Conservation (phyloP, 331 rosid genomes). For the Erythrophleum ivorense region DNA sequence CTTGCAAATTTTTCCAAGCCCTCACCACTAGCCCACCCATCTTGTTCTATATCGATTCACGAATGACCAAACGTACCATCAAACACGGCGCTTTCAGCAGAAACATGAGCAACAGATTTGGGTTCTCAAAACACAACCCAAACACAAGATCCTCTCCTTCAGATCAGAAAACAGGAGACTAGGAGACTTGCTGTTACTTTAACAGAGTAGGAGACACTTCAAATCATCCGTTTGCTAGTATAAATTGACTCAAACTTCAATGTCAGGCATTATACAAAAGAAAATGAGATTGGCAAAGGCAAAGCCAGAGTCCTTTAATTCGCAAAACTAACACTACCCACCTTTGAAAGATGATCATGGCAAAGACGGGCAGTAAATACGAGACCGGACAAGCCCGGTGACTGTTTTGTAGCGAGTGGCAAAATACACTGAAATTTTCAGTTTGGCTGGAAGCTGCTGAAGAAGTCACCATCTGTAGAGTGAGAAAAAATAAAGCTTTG, state of each 20-base stretch:
- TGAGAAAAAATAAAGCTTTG: background rate
- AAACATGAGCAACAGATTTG: background rate
- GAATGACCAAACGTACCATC: background rate
- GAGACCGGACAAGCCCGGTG: constrained; percentile 33
- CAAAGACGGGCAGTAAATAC: constrained; percentile 39
- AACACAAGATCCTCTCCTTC: background rate
- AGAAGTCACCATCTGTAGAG: background rate
- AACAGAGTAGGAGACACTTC: background rate
- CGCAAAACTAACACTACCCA: background rate
- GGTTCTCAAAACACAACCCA: background rate
- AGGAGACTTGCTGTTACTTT: background rate
- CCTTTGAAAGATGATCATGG: constrained; percentile 56
- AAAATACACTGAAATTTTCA: constrained; percentile 20
- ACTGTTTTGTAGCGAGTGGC: constrained; percentile 40
- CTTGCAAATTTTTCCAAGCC: background rate
- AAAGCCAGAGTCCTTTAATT: background rate
- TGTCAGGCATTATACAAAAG: background rate
- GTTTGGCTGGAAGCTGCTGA: background rate
- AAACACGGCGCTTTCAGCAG: background rate
- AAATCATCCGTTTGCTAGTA: background rate
- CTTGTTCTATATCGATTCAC: constrained; percentile 1
- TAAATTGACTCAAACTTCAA: constrained; percentile 13
- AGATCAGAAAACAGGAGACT: constrained; percentile 8
- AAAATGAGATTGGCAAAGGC: background rate
- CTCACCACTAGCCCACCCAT: background rate